Conservation (phyloP, 2,329 filamentous ascomycete genomes). For the Exophiala calicioides region DNA sequence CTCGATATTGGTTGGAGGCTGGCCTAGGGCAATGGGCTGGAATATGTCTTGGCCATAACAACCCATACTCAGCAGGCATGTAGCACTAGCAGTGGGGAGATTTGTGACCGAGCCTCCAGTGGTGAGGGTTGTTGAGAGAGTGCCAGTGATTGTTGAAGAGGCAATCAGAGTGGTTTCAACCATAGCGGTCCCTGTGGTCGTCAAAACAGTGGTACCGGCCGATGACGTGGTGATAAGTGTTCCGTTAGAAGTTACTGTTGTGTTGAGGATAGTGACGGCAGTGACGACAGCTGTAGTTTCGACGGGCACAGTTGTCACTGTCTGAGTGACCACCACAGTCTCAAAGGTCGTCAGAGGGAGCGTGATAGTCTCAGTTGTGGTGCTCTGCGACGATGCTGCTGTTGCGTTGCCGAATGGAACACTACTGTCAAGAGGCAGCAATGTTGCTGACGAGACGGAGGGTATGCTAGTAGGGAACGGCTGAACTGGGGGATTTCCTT, state of each 20-base stretch:
- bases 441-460: slow-evolving; percentile 26
- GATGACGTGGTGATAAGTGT: slow-evolving; percentile 24
- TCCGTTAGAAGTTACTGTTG: slow-evolving; percentile 25
- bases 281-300: slow-evolving; percentile 26
- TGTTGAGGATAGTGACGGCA: slow-evolving; percentile 25
- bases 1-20: slow-evolving; percentile 42
- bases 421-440: slow-evolving; percentile 28
- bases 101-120: slow-evolving; percentile 14
- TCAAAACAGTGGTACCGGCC: slow-evolving; percentile 27
- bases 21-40: slow-evolving; percentile 41
- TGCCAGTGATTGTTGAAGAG: slow-evolving; percentile 25
- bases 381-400: slow-evolving; percentile 18
- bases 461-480: slow-evolving; percentile 31
- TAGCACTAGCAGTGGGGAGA: slow-evolving; percentile 23
- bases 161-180: slow-evolving; percentile 27
- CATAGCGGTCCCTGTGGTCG: slow-evolving; percentile 27
- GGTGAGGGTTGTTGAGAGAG: slow-evolving; percentile 25
- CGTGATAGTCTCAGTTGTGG: slow-evolving; percentile 29
- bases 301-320: slow-evolving; percentile 26
- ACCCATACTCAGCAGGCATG: slow-evolving; percentile 26
- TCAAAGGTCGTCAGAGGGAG: slow-evolving; percentile 29
- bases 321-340: slow-evolving; percentile 24
- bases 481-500: slow-evolving; percentile 28
- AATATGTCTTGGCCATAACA: slow-evolving; percentile 44
- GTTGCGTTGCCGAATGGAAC: slow-evolving; percentile 27